Conservation (phyloP, 768 basidiomycete species). For the Mycena belliarum region DNA sequence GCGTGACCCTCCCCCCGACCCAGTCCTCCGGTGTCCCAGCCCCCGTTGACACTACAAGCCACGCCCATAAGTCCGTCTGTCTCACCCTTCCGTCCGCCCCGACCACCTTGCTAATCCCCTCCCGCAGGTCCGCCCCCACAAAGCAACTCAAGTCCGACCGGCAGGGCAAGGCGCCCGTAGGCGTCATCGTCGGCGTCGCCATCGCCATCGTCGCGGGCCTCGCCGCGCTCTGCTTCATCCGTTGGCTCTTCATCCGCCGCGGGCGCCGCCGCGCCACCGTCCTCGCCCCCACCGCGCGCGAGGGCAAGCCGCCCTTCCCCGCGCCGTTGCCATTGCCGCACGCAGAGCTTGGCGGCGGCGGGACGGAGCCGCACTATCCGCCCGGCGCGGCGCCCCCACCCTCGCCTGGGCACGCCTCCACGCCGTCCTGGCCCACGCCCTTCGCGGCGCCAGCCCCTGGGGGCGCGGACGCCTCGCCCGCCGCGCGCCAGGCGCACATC, state of each 20-base stretch:
- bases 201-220: neutral
- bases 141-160: neutral
- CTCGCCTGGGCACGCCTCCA: no score
- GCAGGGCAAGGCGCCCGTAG: neutral
- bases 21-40: constrained; percentile 1
- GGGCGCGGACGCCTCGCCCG: neutral
- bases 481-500: constrained; percentile 10
- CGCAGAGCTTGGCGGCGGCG: no score
- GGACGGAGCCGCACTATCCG: no score
- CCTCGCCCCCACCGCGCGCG: no score
- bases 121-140: neutral
- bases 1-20: neutral
- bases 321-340: no score
- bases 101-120: no score
- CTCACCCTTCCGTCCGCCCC: no score
- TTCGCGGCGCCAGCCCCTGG: neutral
- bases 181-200: neutral
- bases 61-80: neutral
- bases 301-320: no score
- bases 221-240: neutral
- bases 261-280: neutral
- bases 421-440: neutral
- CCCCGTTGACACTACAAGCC: neutral
- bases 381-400: no score
- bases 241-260: constrained; percentile 1